Evolutionary conservation across 2,329 filamentous ascomycete species (phyloP), one percentile per base, ranked within the genome.

Genomic region (Venturia asperata): DNA sequence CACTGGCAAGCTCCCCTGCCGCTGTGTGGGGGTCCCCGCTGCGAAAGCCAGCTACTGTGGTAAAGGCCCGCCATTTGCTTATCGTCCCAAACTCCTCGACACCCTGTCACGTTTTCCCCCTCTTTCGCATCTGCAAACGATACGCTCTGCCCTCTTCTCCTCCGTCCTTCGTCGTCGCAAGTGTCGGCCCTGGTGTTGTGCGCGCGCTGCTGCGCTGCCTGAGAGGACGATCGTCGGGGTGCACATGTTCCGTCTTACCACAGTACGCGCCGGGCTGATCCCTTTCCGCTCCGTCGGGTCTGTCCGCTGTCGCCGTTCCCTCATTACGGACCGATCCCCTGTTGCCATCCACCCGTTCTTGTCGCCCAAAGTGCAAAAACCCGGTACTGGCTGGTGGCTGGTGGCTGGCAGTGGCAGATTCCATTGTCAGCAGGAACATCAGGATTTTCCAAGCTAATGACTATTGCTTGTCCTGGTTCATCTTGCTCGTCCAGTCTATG

Each of bases 261-360:
- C 49, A 5, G 19, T 39, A 42, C 15, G 42, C 42, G 39, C 73
- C 74, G 70, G 70, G 73, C 70, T 74, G 74, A 75, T 75, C 72
- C 71, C 68, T 69, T 67, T 71, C 69, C 70, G 67, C 68, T 66
- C 69, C 70, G 68, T 74, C 71, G 73, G 73, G 73, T 74, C 72
- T 72, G 73, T 73, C 74, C 72, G 73, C 66, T 64, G 69, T 68
- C 67, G 67, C 67, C 69, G 68, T 68, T 67, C 68, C 68, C 71
- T 70, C 27, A 15, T 27, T 17, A 58, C 52, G 52, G 52, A 58
- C 27, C 52, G 52, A 37, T 19, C 27, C 52, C 52, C 52, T 58
- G 15, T 58, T 24, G 37, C 24, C 6, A 15, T 17, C 47, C 27
- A 27, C 21, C 47, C 7, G 30, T 58, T 19, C 19, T 34, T 58